Base-by-base conservation (phyloP, 495 filamentous ascomycete species). In the Amphirosellinia nigrospora region DNA sequence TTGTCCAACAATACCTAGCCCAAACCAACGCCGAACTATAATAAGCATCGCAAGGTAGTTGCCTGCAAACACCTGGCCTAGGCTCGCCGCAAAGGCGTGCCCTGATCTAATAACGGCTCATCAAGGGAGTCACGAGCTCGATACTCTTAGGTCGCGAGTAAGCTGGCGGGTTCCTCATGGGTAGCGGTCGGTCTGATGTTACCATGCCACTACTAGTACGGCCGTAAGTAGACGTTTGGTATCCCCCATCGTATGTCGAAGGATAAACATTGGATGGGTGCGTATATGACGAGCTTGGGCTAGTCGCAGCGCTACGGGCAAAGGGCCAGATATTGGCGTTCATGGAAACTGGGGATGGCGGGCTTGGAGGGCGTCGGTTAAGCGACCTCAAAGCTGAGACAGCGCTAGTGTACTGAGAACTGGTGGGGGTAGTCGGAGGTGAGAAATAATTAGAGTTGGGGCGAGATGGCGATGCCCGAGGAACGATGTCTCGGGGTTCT, bases 71-170 rank as follows among this genome's bases (percentile, higher is more conserved):
- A 28, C 11, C n/a, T 61, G 58, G 3, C 23, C 38, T 43, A 8
- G 34, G 58, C 19, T 38, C 28, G 65, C 41, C 8, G 23, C 38
- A 10, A 26, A 66, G 16, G 43, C 53, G 65, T 55, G 56, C 13
- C 39, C 62, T 32, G 16, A 19, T 36, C 69, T 43, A 59, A 75
- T 77, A 85, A 66, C 82, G 79, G 32, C 81, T 81, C 64, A 84
- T 66, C 77, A 86, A 82, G 39, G 84, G 84, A 36, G 82, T 85
- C 38, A 86, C 82, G 32, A 86, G 76, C 73, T 85, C 83, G 72
- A 86, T 84, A 73, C 82, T 84, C 75, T 85, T 86, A 4, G 84
- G 83, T 46, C 83, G 78, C 63, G 83, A 83, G 76, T 85, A 82
- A 45, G 76, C 73, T 8, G 79, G 77, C 1, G 84, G 83, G 52